Conservation (phyloP, 352 stramenopile species). For the Phytophthora crassamura region DNA sequence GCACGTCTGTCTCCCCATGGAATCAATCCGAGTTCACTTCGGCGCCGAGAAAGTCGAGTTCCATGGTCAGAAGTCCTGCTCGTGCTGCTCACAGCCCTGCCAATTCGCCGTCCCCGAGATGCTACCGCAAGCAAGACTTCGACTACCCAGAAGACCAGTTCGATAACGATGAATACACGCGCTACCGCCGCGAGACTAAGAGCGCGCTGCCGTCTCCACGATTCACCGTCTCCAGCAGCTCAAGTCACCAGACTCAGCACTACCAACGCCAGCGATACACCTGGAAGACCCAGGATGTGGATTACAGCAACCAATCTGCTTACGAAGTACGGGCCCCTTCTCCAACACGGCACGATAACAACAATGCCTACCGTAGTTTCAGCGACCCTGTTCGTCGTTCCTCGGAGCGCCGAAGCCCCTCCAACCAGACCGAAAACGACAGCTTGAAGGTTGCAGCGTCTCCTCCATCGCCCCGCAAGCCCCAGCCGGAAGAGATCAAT, state of each 20-base stretch:
- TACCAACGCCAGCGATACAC: constrained; percentile 14
- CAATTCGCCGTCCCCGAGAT: constrained; percentile 8
- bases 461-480: constrained; percentile 7
- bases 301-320: constrained; percentile 9
- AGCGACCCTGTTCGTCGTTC: constrained; percentile 15
- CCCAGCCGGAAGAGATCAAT: constrained; percentile 10
- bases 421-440: constrained; percentile 13
- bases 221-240: constrained; percentile 1
- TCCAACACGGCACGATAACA: constrained; percentile 7
- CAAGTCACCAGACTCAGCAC: constrained; percentile 8
- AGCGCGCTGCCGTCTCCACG: constrained; percentile 9
- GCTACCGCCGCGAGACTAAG: constrained; percentile 8
- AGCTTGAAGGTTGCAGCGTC: neutral
- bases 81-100: constrained; percentile 3
- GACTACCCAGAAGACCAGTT: constrained; percentile 7
- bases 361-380: neutral
- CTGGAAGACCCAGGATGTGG: constrained; percentile 18
- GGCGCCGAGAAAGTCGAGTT: constrained; percentile 10
- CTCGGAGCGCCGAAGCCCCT: neutral
- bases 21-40: constrained; percentile 18
- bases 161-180: constrained; percentile 10
- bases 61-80: constrained; percentile 17
- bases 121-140: constrained; percentile 15
- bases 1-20: constrained; percentile 20
- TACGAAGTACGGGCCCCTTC: constrained; percentile 16